Evolutionary conservation across 768 basidiomycete species (phyloP).

Genomic region (Termitomyces sp.): DNA sequence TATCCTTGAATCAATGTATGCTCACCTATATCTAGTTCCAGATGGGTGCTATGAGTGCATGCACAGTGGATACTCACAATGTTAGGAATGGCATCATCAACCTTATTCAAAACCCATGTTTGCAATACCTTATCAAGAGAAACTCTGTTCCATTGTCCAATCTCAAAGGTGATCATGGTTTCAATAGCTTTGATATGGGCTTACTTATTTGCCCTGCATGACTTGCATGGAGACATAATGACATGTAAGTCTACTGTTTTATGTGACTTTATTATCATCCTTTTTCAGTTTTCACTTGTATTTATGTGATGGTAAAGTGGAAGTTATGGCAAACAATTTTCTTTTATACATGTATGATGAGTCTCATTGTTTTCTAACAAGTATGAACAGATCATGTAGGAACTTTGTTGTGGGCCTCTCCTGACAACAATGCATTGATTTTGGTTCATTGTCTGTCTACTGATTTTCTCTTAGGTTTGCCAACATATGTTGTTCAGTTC

Average conservation of each 20-base stretch:
- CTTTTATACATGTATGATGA: background rate
- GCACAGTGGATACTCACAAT: background rate
- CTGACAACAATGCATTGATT: background rate
- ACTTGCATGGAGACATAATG: background rate
- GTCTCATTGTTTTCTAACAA: background rate
- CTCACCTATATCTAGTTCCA: background rate
- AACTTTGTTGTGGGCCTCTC: background rate
- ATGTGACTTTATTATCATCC: too few species aligned
- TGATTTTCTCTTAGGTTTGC: background rate
- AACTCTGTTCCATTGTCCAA: background rate
- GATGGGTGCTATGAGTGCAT: background rate
- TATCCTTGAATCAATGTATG: background rate
- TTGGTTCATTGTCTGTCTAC: background rate
- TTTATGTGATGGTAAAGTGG: background rate
- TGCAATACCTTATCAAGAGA: background rate
- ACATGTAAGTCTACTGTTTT: background rate
- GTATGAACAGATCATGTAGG: background rate
- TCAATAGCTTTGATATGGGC: background rate
- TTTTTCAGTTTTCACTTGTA: background rate
- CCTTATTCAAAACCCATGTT: background rate
- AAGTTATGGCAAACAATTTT: background rate
- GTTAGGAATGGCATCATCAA: background rate
- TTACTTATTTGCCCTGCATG: background rate
- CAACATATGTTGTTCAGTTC: background rate
- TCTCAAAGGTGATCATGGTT: background rate